phyloP scores from a whole-genome alignment of 805 yeast genomes.

The Suhomyces canberraensis region DNA sequence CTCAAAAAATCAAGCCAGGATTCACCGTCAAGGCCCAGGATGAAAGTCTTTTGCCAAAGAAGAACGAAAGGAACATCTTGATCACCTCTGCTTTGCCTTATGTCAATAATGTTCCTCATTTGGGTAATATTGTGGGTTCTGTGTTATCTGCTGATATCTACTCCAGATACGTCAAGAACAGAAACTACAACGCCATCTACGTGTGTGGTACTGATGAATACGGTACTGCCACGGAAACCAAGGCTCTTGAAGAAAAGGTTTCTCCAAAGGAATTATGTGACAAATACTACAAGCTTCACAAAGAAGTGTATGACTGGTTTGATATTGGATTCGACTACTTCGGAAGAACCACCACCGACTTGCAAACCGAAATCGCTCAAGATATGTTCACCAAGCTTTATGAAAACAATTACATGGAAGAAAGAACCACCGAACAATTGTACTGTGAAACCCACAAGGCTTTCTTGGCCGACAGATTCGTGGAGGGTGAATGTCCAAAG shows the following conservation, averaged over 20 bases:
- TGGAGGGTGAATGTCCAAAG: constrained; percentile 96
- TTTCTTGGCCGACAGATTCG: constrained; percentile 92
- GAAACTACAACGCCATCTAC: constrained; percentile 82
- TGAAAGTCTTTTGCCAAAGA: constrained; percentile 52
- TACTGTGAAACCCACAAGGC: constrained; percentile 90
- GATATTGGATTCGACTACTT: constrained; percentile 91
- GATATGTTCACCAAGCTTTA: constrained; percentile 78
- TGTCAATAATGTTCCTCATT: constrained; percentile 96
- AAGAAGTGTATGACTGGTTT: constrained; percentile 94
- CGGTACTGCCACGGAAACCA: constrained; percentile 99
- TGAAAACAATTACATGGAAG: constrained; percentile 79
- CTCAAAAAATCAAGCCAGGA: constrained; percentile 28
- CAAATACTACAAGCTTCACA: constrained; percentile 83
- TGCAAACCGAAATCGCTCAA: constrained; percentile 94
- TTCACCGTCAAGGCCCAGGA: constrained; percentile 28
- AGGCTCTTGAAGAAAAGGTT: constrained; percentile 90
- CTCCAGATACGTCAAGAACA: constrained; percentile 82
- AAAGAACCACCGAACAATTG: constrained; percentile 82
- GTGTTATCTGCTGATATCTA: constrained; percentile 93
- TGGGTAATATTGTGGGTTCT: constrained; percentile 95
- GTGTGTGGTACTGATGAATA: constrained; percentile 98
- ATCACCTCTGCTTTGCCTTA: constrained; percentile 97
- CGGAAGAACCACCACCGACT: constrained; percentile 91
- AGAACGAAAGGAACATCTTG: constrained; percentile 72
- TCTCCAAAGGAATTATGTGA: constrained; percentile 88